Conservation (phyloP, 306 rosid species). For the Dalbergia cultrata region DNA sequence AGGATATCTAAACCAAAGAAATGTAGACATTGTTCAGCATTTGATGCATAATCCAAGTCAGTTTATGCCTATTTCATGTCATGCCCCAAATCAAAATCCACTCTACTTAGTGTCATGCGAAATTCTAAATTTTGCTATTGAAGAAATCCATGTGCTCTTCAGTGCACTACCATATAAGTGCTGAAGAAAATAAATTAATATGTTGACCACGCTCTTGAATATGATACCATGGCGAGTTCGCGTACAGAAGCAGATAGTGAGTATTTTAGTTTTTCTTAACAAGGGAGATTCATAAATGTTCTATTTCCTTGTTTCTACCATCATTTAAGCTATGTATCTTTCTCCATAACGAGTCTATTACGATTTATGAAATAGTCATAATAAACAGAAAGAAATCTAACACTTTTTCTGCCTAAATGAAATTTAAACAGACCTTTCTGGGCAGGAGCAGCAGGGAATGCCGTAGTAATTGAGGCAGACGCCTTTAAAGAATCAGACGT, state of each 20-base stretch:
- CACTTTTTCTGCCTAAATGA: constrained; percentile 44
- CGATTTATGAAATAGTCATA: constrained; percentile 19
- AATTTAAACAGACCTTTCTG: constrained; percentile 84
- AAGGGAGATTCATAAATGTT: constrained; percentile 17
- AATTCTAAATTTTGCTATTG: background rate
- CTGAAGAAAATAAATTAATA: background rate
- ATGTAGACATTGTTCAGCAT: background rate
- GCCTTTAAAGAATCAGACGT: constrained; percentile 99
- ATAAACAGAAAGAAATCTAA: constrained; percentile 44
- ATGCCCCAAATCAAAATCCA: background rate
- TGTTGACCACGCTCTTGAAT: background rate
- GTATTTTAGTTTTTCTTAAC: background rate
- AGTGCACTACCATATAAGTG: background rate
- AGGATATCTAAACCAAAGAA: too few species aligned
- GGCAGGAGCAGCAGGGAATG: constrained; percentile 89
- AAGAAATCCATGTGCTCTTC: background rate
- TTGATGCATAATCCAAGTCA: background rate
- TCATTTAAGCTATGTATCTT: constrained; percentile 14
- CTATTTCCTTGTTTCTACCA: constrained; percentile 39
- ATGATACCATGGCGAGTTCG: too few species aligned
- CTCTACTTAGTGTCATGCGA: background rate
- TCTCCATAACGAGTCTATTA: constrained; percentile 1
- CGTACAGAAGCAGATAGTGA: too few species aligned
- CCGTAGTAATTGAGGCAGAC: constrained; percentile 90
- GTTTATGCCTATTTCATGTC: background rate